A percentile compares a stretch with the other conserved stretches of the same genome.
Conservation (phyloP, 768 basidiomycete species). For the Postia placenta region DNA sequence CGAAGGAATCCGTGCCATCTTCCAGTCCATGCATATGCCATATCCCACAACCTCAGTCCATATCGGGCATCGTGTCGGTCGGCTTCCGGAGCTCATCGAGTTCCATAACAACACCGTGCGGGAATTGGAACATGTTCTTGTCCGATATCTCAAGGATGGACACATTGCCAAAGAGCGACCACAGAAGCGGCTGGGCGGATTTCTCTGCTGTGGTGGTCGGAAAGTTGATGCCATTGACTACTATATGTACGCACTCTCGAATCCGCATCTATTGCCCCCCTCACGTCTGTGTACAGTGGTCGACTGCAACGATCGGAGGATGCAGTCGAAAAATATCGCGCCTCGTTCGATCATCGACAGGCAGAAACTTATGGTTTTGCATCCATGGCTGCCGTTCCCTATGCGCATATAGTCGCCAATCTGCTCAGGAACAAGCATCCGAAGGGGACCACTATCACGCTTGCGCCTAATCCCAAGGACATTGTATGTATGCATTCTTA, state of each 20-base stretch:
- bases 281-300: constrained; percentile 21
- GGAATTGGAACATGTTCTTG: constrained; percentile 83
- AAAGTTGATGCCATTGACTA: constrained; percentile 92
- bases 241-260: constrained; percentile 61
- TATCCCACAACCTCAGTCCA: constrained; percentile 92
- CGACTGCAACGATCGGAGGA: constrained; percentile 59
- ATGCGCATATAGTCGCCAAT: constrained; percentile 81
- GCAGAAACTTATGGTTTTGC: constrained; percentile 92
- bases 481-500: constrained; percentile 44
- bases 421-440: constrained; percentile 62
- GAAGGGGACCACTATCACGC: constrained; percentile 60
- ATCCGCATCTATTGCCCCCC: constrained; percentile 6
- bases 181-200: constrained; percentile 71
- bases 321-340: constrained; percentile 68
- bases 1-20: constrained; percentile 72
- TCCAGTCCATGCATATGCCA: constrained; percentile 64
- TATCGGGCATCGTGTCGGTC: constrained; percentile 81
- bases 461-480: constrained; percentile 88
- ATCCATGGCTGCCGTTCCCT: constrained; percentile 83
- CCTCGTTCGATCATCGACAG: constrained; percentile 64
- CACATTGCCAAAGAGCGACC: constrained; percentile 78
- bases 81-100: constrained; percentile 85
- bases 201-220: constrained; percentile 74
- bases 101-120: constrained; percentile 93
- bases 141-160: constrained; percentile 84